Percentiles rank a stretch among this genome's conserved stretches.
Evolutionary conservation across 768 basidiomycete genomes (phyloP).

Genomic region (Tylopilus subfusipes): DNA sequence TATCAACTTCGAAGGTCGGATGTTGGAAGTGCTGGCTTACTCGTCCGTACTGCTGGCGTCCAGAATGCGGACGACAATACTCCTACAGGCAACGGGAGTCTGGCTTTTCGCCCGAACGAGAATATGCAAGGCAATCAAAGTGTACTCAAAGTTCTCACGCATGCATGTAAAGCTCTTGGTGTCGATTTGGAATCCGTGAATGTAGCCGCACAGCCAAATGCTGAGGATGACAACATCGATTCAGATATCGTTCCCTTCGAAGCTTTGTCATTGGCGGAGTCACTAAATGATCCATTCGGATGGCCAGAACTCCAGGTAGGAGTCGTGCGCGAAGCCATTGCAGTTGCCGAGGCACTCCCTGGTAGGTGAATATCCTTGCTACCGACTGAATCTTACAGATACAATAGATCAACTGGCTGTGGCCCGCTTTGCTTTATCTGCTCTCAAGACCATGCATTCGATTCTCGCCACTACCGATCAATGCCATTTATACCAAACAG

Average conservation of each 20-base stretch:
- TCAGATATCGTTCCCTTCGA: slow-evolving; percentile 23
- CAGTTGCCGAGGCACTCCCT: slow-evolving; percentile 86
- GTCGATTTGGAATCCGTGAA: slow-evolving; percentile 74
- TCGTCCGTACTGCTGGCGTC: slow-evolving; percentile 44
- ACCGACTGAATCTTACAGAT: slow-evolving; percentile 1
- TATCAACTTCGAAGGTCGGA: slow-evolving; percentile 42
- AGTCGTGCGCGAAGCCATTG: slow-evolving; percentile 88
- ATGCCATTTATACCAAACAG: slow-evolving; percentile 68
- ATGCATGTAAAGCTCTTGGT: slow-evolving; percentile 77
- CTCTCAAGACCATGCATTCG: slow-evolving; percentile 67
- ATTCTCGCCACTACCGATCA: slow-evolving; percentile 78
- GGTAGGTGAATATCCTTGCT: slow-evolving; percentile 45
- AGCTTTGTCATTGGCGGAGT: slow-evolving; percentile 38
- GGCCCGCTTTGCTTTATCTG: slow-evolving; percentile 85
- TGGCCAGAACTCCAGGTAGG: slow-evolving; percentile 96
- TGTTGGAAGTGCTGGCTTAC: slow-evolving; percentile 40
- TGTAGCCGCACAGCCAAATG: slow-evolving; percentile 36
- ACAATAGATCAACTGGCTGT: slow-evolving; percentile 75
- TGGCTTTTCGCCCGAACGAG: slow-evolving; percentile 73
- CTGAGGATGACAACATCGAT: slow-evolving; percentile 17
- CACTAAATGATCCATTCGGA: slow-evolving; percentile 59
- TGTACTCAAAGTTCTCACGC: slow-evolving; percentile 67
- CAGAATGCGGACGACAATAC: slow-evolving; percentile 25
- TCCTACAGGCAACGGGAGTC: slow-evolving; percentile 41
- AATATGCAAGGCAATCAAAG: slow-evolving; percentile 78